Conservation (phyloP, 805 yeast species). For the Candida vartiovaarae region DNA sequence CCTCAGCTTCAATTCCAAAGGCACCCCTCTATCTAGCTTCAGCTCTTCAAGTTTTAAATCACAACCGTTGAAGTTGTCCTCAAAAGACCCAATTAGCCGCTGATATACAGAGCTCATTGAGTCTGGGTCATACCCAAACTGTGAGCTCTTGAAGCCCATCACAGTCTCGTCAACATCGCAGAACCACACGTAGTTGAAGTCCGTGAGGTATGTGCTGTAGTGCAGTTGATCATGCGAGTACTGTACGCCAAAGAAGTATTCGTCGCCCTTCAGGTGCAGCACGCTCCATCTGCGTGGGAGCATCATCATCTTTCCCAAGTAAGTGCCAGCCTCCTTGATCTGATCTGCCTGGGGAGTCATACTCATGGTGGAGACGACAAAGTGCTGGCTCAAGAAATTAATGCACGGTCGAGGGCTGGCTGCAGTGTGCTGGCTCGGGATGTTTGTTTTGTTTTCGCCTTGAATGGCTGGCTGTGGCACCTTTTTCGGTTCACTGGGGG, state of each 20-base stretch:
- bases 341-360: not conserved
- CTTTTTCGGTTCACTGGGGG: not conserved
- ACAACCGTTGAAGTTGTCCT: slow-evolving; percentile 7
- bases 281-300: slow-evolving; percentile 20
- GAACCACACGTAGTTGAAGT: slow-evolving; percentile 20
- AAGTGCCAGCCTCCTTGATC: not conserved
- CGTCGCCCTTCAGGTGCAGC: slow-evolving; percentile 4
- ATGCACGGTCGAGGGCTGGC: not conserved
- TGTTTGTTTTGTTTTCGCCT: not conserved
- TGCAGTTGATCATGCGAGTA: slow-evolving; percentile 7
- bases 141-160: slow-evolving; percentile 11
- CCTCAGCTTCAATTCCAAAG: slow-evolving; percentile 13
- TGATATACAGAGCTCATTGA: slow-evolving; percentile 8
- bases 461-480: not conserved
- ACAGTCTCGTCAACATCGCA: slow-evolving; percentile 13
- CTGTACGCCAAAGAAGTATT: slow-evolving; percentile 16
- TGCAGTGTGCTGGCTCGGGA: not conserved
- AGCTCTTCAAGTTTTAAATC: slow-evolving; percentile 8
- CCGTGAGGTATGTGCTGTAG: slow-evolving; percentile 17
- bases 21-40: slow-evolving; percentile 14
- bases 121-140: slow-evolving; percentile 12
- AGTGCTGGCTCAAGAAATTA: too few species aligned
- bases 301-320: slow-evolving; percentile 6
- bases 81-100: slow-evolving; percentile 10
- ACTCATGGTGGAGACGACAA: not conserved